These are phyloP conservation scores for Solanum sitiens DNA, from an alignment of 257 asterid species.

Conservation along the genomic window DNA sequence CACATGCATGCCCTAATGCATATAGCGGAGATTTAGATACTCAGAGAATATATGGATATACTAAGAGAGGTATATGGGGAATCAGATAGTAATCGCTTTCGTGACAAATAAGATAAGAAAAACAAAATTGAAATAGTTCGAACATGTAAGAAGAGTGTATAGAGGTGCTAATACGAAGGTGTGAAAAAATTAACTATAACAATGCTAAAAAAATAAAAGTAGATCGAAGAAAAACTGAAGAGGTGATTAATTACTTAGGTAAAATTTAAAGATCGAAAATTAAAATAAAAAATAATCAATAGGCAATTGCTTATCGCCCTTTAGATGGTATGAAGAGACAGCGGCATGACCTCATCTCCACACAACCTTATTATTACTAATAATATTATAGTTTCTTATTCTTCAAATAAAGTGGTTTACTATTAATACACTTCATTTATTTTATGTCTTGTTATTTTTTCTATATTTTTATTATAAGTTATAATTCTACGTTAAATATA, in stretches of 20 bases:
- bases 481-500: background rate
- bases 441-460: background rate
- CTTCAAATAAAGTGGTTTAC: background rate
- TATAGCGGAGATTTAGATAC: background rate
- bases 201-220: background rate
- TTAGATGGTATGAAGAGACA: background rate
- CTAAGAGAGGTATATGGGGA: background rate
- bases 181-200: background rate
- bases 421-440: background rate
- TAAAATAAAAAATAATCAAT: background rate
- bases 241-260: background rate
- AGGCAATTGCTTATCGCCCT: background rate
- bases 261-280: too few relatives aligned
- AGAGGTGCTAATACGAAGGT: background rate
- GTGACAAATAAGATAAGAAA: background rate
- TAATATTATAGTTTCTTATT: background rate
- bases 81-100: accelerated
- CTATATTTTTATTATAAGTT: background rate
- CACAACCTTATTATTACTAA: background rate
- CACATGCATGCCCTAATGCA: background rate
- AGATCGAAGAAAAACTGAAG: accelerated
- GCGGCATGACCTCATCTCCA: background rate
- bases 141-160: background rate
- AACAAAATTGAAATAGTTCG: accelerated
- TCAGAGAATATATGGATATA: background rate